A percentile compares a stretch with the other conserved stretches of the same genome.
Conservation (phyloP, 305 asterid species). For the Rubia balearica region DNA sequence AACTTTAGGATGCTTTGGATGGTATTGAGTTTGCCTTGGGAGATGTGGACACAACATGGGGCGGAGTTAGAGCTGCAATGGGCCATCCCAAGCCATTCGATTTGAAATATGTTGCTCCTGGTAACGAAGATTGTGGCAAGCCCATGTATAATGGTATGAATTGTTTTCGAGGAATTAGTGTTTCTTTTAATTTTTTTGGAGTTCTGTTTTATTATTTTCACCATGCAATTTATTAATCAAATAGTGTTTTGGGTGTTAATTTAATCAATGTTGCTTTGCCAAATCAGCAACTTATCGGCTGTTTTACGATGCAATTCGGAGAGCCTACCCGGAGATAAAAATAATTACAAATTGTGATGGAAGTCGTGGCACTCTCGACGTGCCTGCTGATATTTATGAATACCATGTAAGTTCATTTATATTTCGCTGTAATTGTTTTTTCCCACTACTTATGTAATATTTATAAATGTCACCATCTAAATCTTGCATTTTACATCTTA, state of each 20-base stretch:
- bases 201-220: neutral
- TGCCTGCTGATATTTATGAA: constrained; percentile 84
- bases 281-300: constrained; percentile 66
- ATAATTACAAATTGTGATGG: constrained; percentile 87
- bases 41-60: constrained; percentile 65
- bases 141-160: constrained; percentile 55
- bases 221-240: neutral
- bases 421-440: neutral
- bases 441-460: neutral
- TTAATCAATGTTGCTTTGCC: neutral
- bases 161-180: neutral
- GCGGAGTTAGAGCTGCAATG: constrained; percentile 76
- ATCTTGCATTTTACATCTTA: too few species aligned
- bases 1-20: constrained; percentile 59
- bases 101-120: constrained; percentile 81
- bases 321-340: constrained; percentile 62
- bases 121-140: constrained; percentile 89
- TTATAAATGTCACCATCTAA: neutral
- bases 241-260: too few species aligned
- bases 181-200: neutral
- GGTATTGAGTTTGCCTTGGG: constrained; percentile 92
- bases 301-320: constrained; percentile 59
- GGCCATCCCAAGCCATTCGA: constrained; percentile 92
- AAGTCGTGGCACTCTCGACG: constrained; percentile 47
- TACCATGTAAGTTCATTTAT: constrained; percentile 50